Evolutionary conservation across 1,139 yeast species (phyloP).

Genomic region (Taphrina populina): DNA sequence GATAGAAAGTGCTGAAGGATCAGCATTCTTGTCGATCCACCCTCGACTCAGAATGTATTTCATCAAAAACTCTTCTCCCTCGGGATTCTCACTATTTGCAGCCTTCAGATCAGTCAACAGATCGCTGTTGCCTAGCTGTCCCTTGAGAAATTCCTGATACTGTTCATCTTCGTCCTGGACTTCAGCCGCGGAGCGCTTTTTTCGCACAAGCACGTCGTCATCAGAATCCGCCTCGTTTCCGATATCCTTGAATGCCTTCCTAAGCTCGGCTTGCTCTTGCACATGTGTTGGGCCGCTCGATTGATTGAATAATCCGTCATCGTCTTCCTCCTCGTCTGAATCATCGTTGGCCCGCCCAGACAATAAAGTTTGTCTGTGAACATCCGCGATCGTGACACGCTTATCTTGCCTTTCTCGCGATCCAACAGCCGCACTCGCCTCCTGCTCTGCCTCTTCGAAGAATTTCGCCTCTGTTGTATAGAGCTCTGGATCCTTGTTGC

Average conservation of each 20-base stretch:
- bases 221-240: conserved; percentile 51
- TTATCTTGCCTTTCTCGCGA: conserved; percentile 52
- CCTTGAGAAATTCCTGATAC: conserved; percentile 35
- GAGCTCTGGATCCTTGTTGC: conserved; percentile 60
- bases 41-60: conserved; percentile 35
- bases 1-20: conserved; percentile 47
- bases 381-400: conserved; percentile 87
- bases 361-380: conserved; percentile 78
- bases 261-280: conserved; percentile 35
- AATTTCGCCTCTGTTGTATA: conserved; percentile 55
- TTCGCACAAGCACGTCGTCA: conserved; percentile 53
- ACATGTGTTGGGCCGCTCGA: conserved; percentile 33
- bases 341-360: conserved; percentile 59
- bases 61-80: conserved; percentile 34
- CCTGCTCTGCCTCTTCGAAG: conserved; percentile 36
- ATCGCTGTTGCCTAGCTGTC: conserved; percentile 49
- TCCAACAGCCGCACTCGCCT: conserved; percentile 28
- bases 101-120: conserved; percentile 62
- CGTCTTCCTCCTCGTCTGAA: conserved; percentile 45
- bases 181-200: conserved; percentile 56
- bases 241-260: conserved; percentile 60
- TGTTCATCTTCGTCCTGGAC: conserved; percentile 42
- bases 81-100: conserved; percentile 25
- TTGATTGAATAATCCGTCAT: conserved; percentile 25
- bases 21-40: conserved; percentile 36